A percentile compares a stretch with the other conserved stretches of the same genome.
phyloP scores from a whole-genome alignment of 2,329 filamentous ascomycete species.

The Neonectria coccinea region DNA sequence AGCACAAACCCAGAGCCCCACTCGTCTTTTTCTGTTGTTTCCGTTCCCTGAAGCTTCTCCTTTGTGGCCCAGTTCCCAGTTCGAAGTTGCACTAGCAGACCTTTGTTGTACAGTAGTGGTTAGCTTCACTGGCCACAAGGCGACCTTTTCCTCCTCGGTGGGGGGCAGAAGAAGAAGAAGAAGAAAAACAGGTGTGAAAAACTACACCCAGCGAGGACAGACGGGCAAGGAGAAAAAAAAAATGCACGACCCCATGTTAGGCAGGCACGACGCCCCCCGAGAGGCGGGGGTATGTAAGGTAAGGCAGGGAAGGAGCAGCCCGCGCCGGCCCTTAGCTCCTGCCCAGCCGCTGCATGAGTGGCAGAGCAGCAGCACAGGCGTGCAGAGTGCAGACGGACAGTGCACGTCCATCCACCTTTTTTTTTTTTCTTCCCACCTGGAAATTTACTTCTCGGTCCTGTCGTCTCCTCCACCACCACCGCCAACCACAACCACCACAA shows the following conservation, averaged over 20 bases:
- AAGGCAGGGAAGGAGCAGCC: constrained; percentile 1
- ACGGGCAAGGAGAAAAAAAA: constrained; percentile 2
- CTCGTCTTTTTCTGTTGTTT: not conserved
- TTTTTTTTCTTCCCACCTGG: constrained; percentile 12
- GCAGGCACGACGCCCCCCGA: constrained; percentile 12
- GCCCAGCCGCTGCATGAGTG: constrained; percentile 5
- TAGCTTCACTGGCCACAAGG: not conserved
- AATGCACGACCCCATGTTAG: constrained; percentile 25
- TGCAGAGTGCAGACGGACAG: constrained; percentile 12
- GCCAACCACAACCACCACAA: constrained; percentile 21
- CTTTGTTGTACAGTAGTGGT: not conserved
- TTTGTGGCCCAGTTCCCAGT: not conserved
- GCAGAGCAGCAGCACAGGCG: not conserved
- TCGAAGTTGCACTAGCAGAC: not conserved
- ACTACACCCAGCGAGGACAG: not conserved
- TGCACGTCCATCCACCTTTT: constrained; percentile 7
- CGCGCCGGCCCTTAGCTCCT: constrained; percentile 5
- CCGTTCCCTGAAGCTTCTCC: not conserved
- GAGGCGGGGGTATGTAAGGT: not conserved
- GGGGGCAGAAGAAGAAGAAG: not conserved
- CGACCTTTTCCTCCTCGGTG: not conserved
- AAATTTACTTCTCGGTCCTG: constrained; percentile 27
- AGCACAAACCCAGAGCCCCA: constrained; percentile 37
- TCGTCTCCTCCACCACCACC: constrained; percentile 18
- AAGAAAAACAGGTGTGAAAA: not conserved